Evolutionary conservation across 2,329 filamentous ascomycete genomes (phyloP), one percentile per base, ranked within the genome.

Genomic region (Scedosporium aurantiacum): DNA sequence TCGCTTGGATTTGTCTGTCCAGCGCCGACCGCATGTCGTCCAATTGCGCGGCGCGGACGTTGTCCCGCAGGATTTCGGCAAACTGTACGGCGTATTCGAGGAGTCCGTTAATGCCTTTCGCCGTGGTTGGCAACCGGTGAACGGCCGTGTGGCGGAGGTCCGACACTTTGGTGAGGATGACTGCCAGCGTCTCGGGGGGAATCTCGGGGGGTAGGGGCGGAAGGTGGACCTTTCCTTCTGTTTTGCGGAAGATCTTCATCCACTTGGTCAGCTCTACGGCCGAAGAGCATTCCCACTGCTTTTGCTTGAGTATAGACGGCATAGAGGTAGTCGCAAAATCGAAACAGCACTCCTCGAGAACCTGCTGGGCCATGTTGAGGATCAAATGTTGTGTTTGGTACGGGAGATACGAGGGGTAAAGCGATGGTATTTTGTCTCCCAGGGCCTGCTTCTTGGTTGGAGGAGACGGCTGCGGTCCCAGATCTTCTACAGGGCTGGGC

Each of bases 311-410:
- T 14, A 71, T 60, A 0, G 61, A 62, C 5, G 73, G 71, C 16
- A 72, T 56, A 68, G 69, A 72, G 60, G 66, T 69, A n/a, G 63
- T 65, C 23, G 67, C 67, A 58, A 75, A 76, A 6, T 74, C 69
- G 63, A 74, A 76, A 64, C 73, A 76, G 61, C 69, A 71, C 61
- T 73, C 70, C 63, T 76, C 74, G 4, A 76, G 67, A 18, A 74
- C 55, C 6, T 65, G 63, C 63, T 76, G 74, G 6, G 66, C 64
- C 45, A 67, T 69, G 32, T 66, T 71, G n/a, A 76, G 68, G 45
- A 76, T 69, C 2, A 67, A 57, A 65, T 76, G 72, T 60, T 75
- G 73, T 3, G 70, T 63, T 32, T 66, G 64, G 63, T 73, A 76
- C 4, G 71, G 71, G 12, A 76, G 63, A 37, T 67, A 71, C 0